phyloP scores from a whole-genome alignment of 1,284 basidiomycete genomes.

The Ustilago xerochloae region DNA sequence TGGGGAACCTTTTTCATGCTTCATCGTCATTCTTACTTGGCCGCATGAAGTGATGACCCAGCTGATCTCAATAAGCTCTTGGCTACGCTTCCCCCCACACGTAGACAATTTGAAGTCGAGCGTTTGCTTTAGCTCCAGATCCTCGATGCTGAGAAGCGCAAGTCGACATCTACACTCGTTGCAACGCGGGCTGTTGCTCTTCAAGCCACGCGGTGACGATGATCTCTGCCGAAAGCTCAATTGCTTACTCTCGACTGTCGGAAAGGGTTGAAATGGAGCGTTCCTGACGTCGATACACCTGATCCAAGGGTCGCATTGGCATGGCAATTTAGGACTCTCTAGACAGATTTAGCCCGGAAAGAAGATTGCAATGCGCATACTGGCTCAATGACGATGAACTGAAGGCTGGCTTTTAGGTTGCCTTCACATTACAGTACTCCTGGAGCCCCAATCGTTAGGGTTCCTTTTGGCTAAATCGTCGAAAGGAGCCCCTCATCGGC shows the following conservation, averaged over 20 bases:
- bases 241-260: no score
- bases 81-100: no score
- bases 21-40: conserved; percentile 10
- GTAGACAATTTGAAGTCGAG: no score
- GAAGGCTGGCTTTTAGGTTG: not conserved
- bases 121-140: no score
- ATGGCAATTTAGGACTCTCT: not conserved
- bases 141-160: not conserved
- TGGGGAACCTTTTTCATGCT: conserved; percentile 11
- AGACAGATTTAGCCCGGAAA: not conserved
- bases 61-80: not conserved
- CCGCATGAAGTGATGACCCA: not conserved
- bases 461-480: not conserved
- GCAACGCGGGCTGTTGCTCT: not conserved
- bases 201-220: not conserved
- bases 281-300: not conserved
- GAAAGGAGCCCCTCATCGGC: conserved; percentile 2
- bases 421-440: no score
- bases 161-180: no score
- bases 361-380: not conserved
- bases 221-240: not conserved
- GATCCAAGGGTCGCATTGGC: not conserved
- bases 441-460: not conserved
- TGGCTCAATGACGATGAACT: not conserved
- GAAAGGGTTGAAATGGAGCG: not conserved